phyloP scores from a whole-genome alignment of 768 basidiomycete species.

The Collybiopsis confluens region DNA sequence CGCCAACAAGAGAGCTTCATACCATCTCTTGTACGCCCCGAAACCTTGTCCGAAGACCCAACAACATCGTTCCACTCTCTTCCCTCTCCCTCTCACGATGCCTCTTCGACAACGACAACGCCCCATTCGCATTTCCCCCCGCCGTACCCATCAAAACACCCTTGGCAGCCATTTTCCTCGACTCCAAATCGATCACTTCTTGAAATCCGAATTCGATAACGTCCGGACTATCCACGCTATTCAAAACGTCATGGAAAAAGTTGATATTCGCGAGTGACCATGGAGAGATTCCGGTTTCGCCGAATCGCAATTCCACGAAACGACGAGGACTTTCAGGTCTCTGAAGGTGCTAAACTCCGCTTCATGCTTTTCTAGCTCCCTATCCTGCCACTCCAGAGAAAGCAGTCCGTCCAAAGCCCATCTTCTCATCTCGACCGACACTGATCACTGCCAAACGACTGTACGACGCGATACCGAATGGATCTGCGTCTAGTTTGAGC shows the following conservation, averaged over 20 bases:
- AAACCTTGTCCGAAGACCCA: conserved; percentile 75
- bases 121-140: conserved; percentile 58
- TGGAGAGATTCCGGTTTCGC: conserved; percentile 72
- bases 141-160: conserved; percentile 76
- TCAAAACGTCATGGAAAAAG: conserved; percentile 77
- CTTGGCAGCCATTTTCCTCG: conserved; percentile 88
- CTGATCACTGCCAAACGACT: conserved; percentile 71
- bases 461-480: conserved; percentile 63
- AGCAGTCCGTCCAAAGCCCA: conserved; percentile 90
- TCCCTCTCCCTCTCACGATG: conserved; percentile 28
- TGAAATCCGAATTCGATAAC: conserved; percentile 94
- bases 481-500: conserved; percentile 62
- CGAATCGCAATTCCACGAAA: conserved; percentile 93
- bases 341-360: conserved; percentile 76
- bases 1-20: conserved; percentile 69
- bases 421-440: conserved; percentile 64
- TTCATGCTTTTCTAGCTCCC: conserved; percentile 18
- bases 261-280: conserved; percentile 66
- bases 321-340: conserved; percentile 68
- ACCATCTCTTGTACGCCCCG: conserved; percentile 85
- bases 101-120: conserved; percentile 19
- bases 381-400: conserved; percentile 65
- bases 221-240: conserved; percentile 73
- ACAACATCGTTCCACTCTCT: conserved; percentile 1
- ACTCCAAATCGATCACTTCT: conserved; percentile 94